These are phyloP conservation scores for Cystofilobasidium macerans DNA, from an alignment of 768 basidiomycete species.

Conservation along the genomic window DNA sequence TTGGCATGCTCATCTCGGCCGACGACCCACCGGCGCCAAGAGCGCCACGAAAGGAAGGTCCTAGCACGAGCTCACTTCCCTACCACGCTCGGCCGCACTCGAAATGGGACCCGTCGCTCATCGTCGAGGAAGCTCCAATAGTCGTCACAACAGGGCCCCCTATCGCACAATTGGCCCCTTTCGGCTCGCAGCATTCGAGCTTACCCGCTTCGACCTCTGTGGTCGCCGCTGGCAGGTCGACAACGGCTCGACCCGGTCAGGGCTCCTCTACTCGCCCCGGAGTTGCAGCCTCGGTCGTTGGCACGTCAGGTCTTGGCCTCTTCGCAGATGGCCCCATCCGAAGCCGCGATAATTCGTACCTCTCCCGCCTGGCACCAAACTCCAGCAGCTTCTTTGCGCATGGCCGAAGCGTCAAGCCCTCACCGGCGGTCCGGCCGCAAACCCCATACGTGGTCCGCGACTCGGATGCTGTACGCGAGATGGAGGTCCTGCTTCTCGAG, in stretches of 20 bases:
- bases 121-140: not conserved
- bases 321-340: not conserved
- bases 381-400: not conserved
- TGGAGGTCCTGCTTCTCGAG: slow-evolving; percentile 7
- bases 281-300: not conserved
- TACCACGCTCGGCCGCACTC: not conserved
- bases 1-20: slow-evolving; percentile 92
- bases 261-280: too few species aligned
- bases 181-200: too few species aligned
- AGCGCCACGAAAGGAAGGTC: slow-evolving; percentile 94
- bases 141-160: too few species aligned
- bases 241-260: too few species aligned
- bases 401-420: too few species aligned
- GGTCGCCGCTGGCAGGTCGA: not conserved
- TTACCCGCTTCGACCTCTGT: not conserved
- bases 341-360: not conserved
- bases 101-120: not conserved
- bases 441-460: not conserved
- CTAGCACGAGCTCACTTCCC: too few species aligned
- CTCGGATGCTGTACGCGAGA: not conserved
- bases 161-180: not conserved
- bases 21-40: slow-evolving; percentile 92
- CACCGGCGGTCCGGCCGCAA: not conserved
- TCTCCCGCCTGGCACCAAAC: not conserved
- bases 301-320: not conserved